A percentile compares a stretch with the other conserved stretches of the same genome.
Evolutionary conservation across 306 rosid species (phyloP).

Genomic region (Cicer pinnatifidum): DNA sequence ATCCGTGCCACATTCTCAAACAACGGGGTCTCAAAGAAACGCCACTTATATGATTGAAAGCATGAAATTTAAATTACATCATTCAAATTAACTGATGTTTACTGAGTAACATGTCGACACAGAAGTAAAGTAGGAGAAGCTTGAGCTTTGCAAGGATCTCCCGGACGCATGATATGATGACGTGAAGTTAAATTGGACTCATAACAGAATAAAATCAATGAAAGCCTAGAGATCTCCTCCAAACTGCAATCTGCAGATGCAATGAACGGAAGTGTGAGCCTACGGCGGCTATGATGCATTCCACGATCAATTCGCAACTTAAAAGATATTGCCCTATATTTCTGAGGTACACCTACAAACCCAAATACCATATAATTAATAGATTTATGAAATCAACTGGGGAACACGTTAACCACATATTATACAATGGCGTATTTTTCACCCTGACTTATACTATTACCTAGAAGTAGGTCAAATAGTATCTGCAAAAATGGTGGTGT

Average conservation of each 20-base stretch:
- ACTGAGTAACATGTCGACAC: neutral
- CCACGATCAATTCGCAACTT: neutral
- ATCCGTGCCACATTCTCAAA: neutral
- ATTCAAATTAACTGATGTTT: slow-evolving; percentile 2
- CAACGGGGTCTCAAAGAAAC: neutral
- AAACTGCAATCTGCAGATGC: neutral
- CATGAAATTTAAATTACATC: neutral
- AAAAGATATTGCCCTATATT: neutral
- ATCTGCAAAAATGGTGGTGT: slow-evolving; percentile 21
- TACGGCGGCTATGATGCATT: neutral
- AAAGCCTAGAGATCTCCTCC: neutral
- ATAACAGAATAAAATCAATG: neutral
- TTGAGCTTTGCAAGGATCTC: neutral
- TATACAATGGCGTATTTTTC: slow-evolving; percentile 9
- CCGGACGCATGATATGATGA: neutral
- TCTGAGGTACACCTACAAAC: neutral
- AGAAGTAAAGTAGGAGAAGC: neutral
- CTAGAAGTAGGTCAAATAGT: neutral
- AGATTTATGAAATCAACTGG: neutral
- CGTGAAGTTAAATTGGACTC: neutral
- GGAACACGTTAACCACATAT: neutral
- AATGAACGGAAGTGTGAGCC: neutral
- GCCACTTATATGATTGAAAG: neutral
- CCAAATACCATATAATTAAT: neutral
- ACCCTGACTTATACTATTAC: neutral